Evolutionary conservation across 1,139 yeast species (phyloP).

Genomic region (Pichia terricola): DNA sequence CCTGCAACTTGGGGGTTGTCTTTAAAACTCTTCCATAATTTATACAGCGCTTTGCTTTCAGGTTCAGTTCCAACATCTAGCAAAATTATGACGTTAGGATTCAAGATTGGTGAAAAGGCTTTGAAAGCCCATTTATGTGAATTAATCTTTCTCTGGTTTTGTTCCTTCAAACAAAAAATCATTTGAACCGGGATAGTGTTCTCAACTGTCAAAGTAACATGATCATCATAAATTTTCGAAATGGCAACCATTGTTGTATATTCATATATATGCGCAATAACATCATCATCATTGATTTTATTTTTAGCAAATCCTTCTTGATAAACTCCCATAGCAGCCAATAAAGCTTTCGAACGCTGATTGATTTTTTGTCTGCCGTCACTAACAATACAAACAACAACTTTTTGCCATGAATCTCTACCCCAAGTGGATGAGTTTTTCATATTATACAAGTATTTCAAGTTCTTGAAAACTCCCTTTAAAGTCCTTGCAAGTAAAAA

Average conservation of each 20-base stretch:
- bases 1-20: constrained; percentile 68
- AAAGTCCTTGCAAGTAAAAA: constrained; percentile 61
- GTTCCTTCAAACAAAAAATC: constrained; percentile 68
- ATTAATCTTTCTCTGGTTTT: constrained; percentile 66
- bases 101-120: constrained; percentile 61
- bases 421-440: constrained; percentile 66
- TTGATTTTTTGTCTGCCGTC: constrained; percentile 69
- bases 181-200: constrained; percentile 64
- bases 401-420: constrained; percentile 68
- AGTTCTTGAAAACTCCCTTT: constrained; percentile 69
- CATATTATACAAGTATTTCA: constrained; percentile 49
- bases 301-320: constrained; percentile 81
- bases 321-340: constrained; percentile 66
- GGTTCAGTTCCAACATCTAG: constrained; percentile 81
- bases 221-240: constrained; percentile 43
- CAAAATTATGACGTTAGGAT: constrained; percentile 63
- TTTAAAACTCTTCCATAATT: constrained; percentile 67
- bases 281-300: constrained; percentile 59
- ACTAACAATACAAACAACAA: constrained; percentile 64
- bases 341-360: constrained; percentile 51
- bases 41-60: constrained; percentile 59
- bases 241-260: constrained; percentile 75
- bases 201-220: constrained; percentile 41
- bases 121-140: constrained; percentile 84
- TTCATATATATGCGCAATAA: constrained; percentile 67